Conservation (phyloP, 306 rosid genomes). For the Acacia melanoxylon region DNA sequence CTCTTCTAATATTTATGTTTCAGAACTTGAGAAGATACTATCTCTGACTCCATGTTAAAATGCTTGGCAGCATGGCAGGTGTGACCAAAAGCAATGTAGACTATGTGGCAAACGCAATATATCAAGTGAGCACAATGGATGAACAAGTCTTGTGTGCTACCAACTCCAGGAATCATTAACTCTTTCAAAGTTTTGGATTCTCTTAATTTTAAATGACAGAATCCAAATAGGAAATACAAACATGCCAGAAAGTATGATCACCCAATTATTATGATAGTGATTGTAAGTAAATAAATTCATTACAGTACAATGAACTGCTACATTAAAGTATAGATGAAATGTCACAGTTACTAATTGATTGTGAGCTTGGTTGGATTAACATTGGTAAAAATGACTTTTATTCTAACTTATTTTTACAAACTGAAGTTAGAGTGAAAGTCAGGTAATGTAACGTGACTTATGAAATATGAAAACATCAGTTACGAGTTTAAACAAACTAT, state of each 20-base stretch:
- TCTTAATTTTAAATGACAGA: neutral
- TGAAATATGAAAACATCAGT: too few relatives aligned
- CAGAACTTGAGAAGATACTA: neutral
- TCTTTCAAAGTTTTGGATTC: neutral
- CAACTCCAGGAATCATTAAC: neutral
- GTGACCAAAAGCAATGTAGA: constrained; percentile 43
- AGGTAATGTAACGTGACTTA: too few relatives aligned
- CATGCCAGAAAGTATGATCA: neutral
- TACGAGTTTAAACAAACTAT: too few relatives aligned
- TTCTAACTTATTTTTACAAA: too few relatives aligned
- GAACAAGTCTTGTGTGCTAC: neutral
- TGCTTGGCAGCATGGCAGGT: constrained; percentile 74
- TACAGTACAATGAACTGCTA: neutral
- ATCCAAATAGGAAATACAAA: neutral
- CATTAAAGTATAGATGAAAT: neutral
- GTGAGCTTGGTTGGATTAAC: too few relatives aligned
- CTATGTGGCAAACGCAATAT: constrained; percentile 43
- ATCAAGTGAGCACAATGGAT: constrained; percentile 31
- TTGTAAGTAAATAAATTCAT: neutral
- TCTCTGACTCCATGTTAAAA: constrained; percentile 17
- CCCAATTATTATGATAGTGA: neutral
- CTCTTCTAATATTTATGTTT: neutral
- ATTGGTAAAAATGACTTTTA: too few relatives aligned
- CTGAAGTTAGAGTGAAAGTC: too few relatives aligned
- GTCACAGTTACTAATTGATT: neutral